Conservation (phyloP, 352 stramenopile genomes). For the Hyaloperonospora arabidopsidis region DNA sequence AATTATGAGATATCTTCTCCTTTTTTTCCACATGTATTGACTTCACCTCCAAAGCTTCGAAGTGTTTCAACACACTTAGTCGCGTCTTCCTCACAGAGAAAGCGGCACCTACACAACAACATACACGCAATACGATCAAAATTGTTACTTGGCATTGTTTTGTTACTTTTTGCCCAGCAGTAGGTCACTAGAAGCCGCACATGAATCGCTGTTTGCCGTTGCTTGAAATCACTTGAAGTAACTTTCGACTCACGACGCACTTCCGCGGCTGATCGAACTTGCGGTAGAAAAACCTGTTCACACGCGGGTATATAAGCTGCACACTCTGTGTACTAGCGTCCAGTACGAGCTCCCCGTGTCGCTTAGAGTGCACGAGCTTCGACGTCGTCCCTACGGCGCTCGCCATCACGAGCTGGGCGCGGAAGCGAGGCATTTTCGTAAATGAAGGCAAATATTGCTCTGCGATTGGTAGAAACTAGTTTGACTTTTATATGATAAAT, state of each 20-base stretch:
- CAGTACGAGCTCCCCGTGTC: conserved; percentile 35
- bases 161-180: background rate
- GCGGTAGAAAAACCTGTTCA: conserved; percentile 33
- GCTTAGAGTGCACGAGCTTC: conserved; percentile 28
- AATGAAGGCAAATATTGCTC: conserved; percentile 14
- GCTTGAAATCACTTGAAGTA: conserved; percentile 43
- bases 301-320: conserved; percentile 38
- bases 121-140: background rate
- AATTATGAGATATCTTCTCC: too few relatives aligned
- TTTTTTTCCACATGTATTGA: too few relatives aligned
- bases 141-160: too few relatives aligned
- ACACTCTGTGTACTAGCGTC: conserved; percentile 29
- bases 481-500: background rate
- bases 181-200: conserved; percentile 10
- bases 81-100: conserved; percentile 27
- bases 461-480: background rate
- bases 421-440: conserved; percentile 20
- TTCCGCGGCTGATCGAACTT: conserved; percentile 50
- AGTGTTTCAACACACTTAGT: conserved; percentile 23
- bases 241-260: conserved; percentile 31
- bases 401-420: conserved; percentile 30
- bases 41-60: conserved; percentile 28
- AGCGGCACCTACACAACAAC: conserved; percentile 14
- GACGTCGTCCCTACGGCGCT: conserved; percentile 4
- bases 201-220: conserved; percentile 38